A percentile compares a stretch with the other conserved stretches of the same genome.
Evolutionary conservation across 2,329 filamentous ascomycete species (phyloP).

Genomic region (Diaporthe batatas): DNA sequence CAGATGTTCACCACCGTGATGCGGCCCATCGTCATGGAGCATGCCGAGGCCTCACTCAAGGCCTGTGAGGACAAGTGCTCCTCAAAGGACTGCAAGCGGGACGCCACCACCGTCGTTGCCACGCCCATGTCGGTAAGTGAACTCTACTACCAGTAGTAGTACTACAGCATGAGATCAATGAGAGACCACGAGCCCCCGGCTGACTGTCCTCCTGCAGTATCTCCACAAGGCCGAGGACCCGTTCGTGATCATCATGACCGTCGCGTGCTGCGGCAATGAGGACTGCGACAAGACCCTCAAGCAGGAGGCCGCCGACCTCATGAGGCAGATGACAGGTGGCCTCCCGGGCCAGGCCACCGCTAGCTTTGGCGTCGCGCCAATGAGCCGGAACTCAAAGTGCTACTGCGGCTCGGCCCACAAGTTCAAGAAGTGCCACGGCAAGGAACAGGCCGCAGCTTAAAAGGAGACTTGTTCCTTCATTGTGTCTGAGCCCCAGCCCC

Average conservation of each 20-base stretch:
- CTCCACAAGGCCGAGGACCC: constrained; percentile 41
- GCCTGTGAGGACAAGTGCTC: constrained; percentile 42
- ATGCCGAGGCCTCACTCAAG: constrained; percentile 39
- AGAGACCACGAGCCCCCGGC: background rate
- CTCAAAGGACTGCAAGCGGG: constrained; percentile 31
- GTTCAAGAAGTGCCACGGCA: constrained; percentile 42
- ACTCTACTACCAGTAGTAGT: no score
- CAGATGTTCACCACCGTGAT: constrained; percentile 40
- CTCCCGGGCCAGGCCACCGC: constrained; percentile 39
- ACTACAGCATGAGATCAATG: no score
- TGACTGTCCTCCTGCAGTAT: constrained; percentile 28
- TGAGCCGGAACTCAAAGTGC: constrained; percentile 41
- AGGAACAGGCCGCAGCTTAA: constrained; percentile 15
- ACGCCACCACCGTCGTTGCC: constrained; percentile 38
- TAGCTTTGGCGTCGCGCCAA: constrained; percentile 40
- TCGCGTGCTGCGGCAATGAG: constrained; percentile 36
- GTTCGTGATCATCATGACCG: constrained; percentile 43
- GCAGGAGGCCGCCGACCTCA: constrained; percentile 40
- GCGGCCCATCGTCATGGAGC: constrained; percentile 40
- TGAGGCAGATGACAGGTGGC: constrained; percentile 40
- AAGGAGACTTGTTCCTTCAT: background rate
- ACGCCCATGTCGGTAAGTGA: constrained; percentile 43
- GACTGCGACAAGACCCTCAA: constrained; percentile 38
- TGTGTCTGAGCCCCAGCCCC: background rate
- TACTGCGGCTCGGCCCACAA: constrained; percentile 42